These are phyloP conservation scores for Starmera pachycereana DNA, from an alignment of 805 yeast genomes.

Conservation along the genomic window DNA sequence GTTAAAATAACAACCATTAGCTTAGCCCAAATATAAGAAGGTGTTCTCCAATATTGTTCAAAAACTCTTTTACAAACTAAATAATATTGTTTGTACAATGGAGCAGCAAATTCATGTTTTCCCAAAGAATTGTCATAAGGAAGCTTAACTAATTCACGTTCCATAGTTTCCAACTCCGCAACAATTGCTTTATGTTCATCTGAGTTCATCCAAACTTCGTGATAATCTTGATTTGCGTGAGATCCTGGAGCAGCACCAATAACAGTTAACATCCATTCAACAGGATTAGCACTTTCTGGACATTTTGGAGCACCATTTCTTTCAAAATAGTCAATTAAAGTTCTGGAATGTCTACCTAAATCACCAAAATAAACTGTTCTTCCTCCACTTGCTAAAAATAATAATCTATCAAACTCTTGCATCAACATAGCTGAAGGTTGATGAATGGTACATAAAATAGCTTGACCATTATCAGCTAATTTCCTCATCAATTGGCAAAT, in stretches of 20 bases:
- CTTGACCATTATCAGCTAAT: slow-evolving; percentile 62
- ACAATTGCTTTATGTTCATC: slow-evolving; percentile 41
- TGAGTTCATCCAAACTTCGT: slow-evolving; percentile 47
- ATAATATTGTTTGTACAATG: slow-evolving; percentile 28
- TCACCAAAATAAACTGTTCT: slow-evolving; percentile 77
- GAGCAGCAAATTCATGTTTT: slow-evolving; percentile 33
- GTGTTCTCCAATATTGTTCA: slow-evolving; percentile 59
- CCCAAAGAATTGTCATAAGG: slow-evolving; percentile 18
- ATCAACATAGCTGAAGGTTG: slow-evolving; percentile 67
- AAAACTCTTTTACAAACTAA: slow-evolving; percentile 41
- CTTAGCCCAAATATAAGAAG: slow-evolving; percentile 48
- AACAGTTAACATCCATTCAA: slow-evolving; percentile 63
- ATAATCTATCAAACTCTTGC: slow-evolving; percentile 56
- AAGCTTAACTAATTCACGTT: slow-evolving; percentile 28
- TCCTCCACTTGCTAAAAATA: slow-evolving; percentile 68
- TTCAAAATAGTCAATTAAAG: slow-evolving; percentile 59
- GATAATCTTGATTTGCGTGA: slow-evolving; percentile 46
- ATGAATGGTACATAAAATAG: slow-evolving; percentile 67
- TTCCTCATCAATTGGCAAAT: slow-evolving; percentile 57
- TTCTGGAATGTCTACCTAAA: slow-evolving; percentile 51
- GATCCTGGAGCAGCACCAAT: slow-evolving; percentile 82
- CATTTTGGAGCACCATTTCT: slow-evolving; percentile 64
- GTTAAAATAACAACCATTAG: slow-evolving; percentile 39
- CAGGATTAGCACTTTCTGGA: slow-evolving; percentile 53
- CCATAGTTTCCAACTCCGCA: slow-evolving; percentile 45